Percentiles rank a stretch among this genome's conserved stretches.
These are phyloP conservation scores for Sporothrix inflata DNA, from an alignment of 2,329 filamentous ascomycete genomes.

Conservation along the genomic window DNA sequence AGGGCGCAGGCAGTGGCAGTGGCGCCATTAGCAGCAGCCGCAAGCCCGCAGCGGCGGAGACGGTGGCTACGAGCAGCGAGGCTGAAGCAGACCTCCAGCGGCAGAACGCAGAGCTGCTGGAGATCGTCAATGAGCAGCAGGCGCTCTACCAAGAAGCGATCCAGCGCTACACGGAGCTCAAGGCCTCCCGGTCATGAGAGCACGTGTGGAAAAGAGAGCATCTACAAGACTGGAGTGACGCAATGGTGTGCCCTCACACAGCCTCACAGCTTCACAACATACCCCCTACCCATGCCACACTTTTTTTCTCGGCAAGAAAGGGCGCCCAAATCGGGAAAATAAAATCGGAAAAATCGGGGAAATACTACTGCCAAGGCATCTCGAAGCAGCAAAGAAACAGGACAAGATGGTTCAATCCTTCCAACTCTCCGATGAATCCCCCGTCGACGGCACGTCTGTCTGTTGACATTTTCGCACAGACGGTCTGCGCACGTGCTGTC, in stretches of 20 bases:
- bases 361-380: background rate
- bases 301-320: background rate
- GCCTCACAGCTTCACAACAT: background rate
- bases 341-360: background rate
- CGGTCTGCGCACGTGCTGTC: background rate
- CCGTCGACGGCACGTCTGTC: background rate
- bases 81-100: conserved; percentile 43
- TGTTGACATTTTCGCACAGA: conserved; percentile 1
- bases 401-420: conserved; percentile 4
- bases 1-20: background rate
- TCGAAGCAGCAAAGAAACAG: background rate
- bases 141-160: conserved; percentile 43
- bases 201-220: background rate
- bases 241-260: background rate
- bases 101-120: conserved; percentile 46
- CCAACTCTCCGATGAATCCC: background rate
- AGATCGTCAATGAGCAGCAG: conserved; percentile 46
- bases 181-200: conserved; percentile 29
- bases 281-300: background rate
- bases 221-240: background rate
- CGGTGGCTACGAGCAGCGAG: conserved; percentile 32
- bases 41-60: background rate
- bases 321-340: background rate
- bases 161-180: conserved; percentile 39
- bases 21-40: conserved; percentile 19